These are phyloP conservation scores for Galium porrigens DNA, from an alignment of 305 asterid genomes.

Conservation along the genomic window DNA sequence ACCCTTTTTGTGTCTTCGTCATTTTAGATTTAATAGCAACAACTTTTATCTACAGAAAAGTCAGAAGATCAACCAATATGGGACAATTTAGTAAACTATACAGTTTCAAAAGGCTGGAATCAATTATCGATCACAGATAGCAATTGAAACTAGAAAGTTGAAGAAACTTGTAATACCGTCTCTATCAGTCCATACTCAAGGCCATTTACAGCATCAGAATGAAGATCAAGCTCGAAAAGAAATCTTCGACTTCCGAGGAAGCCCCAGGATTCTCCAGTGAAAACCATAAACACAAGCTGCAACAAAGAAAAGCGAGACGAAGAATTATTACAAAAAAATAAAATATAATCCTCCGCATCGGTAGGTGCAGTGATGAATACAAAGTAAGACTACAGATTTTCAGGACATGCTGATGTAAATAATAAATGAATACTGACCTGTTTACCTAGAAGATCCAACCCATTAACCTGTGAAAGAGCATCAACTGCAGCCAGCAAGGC, in stretches of 20 bases:
- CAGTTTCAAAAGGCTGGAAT: not conserved
- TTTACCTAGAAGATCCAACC: constrained; percentile 48
- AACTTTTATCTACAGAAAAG: not conserved
- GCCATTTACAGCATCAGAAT: constrained; percentile 55
- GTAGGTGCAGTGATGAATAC: not conserved
- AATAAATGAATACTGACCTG: constrained; percentile 34
- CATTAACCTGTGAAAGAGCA: constrained; percentile 58
- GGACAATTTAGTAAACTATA: constrained; percentile 2
- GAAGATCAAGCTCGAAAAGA: constrained; percentile 63
- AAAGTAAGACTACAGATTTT: not conserved
- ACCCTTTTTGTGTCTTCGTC: not conserved
- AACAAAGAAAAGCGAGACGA: constrained; percentile 16
- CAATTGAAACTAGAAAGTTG: not conserved
- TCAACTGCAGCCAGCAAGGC: constrained; percentile 89
- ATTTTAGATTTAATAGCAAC: not conserved
- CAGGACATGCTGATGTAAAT: not conserved
- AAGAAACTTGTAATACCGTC: constrained; percentile 37
- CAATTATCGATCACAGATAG: not conserved
- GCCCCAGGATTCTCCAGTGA: constrained; percentile 99
- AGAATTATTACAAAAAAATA: not conserved
- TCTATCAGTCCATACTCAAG: constrained; percentile 56
- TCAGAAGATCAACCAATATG: not conserved
- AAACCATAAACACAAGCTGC: constrained; percentile 81
- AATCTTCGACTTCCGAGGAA: constrained; percentile 90
- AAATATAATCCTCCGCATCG: not conserved